Evolutionary conservation across 2,329 filamentous ascomycete species (phyloP).

Genomic region (Juglanconis oblonga): DNA sequence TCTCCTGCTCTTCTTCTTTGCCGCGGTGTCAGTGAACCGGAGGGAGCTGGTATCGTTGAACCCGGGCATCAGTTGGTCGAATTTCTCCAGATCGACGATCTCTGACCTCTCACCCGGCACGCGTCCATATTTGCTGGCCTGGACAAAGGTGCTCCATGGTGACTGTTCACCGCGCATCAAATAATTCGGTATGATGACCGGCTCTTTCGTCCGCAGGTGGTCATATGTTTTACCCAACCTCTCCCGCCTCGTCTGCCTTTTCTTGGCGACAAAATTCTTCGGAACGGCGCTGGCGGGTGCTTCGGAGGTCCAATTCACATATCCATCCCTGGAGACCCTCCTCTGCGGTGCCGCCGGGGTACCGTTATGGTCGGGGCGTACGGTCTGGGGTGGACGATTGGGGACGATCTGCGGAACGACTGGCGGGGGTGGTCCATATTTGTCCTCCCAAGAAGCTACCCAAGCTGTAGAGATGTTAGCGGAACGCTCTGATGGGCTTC

Average conservation of each 20-base stretch:
- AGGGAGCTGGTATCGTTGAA: slow-evolving; percentile 38
- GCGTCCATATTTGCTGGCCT: slow-evolving; percentile 51
- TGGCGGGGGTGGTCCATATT: slow-evolving; percentile 33
- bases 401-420: slow-evolving; percentile 39
- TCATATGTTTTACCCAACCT: slow-evolving; percentile 56
- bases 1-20: slow-evolving; percentile 29
- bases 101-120: slow-evolving; percentile 45
- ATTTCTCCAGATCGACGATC: slow-evolving; percentile 43
- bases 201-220: slow-evolving; percentile 56
- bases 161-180: slow-evolving; percentile 35
- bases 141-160: slow-evolving; percentile 52
- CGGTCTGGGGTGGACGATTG: slow-evolving; percentile 35
- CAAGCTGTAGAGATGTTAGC: slow-evolving; percentile 36
- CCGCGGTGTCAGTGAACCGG: slow-evolving; percentile 7
- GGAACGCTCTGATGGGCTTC: neutral
- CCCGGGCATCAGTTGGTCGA: slow-evolving; percentile 43
- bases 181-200: slow-evolving; percentile 54
- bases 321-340: slow-evolving; percentile 48
- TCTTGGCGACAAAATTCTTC: slow-evolving; percentile 40
- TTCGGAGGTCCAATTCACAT: slow-evolving; percentile 38
- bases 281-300: slow-evolving; percentile 33
- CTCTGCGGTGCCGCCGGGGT: slow-evolving; percentile 36
- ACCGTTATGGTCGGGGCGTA: slow-evolving; percentile 40
- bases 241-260: slow-evolving; percentile 43
- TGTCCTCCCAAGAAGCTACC: slow-evolving; percentile 47